phyloP scores from a whole-genome alignment of 805 yeast genomes.

The Cyberlindnera lachancei region DNA sequence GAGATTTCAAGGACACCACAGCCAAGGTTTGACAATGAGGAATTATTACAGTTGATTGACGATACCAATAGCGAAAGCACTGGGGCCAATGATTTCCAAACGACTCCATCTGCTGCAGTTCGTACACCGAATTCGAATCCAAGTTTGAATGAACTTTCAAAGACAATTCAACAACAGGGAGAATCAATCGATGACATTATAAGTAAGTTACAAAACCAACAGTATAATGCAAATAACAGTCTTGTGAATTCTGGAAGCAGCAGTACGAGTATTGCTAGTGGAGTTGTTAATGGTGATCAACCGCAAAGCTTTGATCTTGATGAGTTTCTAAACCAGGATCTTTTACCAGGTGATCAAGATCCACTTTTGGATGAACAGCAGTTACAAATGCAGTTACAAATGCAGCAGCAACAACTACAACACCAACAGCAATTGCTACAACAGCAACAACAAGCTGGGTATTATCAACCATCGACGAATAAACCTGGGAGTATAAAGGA shows the following conservation, averaged over 20 bases:
- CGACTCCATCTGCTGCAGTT: background rate
- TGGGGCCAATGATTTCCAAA: background rate
- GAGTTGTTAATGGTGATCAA: conserved; percentile 6
- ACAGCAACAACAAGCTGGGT: too few relatives aligned
- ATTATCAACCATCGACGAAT: background rate
- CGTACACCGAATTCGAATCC: conserved; percentile 1
- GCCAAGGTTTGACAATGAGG: background rate
- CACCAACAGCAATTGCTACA: too few relatives aligned
- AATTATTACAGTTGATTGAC: conserved; percentile 1
- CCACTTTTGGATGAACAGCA: too few relatives aligned
- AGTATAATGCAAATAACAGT: conserved; percentile 1
- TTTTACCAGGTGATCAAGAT: conserved; percentile 3
- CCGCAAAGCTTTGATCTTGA: conserved; percentile 16
- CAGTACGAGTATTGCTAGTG: too few relatives aligned
- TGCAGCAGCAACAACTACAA: too few relatives aligned
- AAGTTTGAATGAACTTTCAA: conserved; percentile 13
- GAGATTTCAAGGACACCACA: conserved; percentile 17
- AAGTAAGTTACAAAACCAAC: conserved; percentile 10
- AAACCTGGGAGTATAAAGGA: conserved; percentile 2
- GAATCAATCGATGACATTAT: conserved; percentile 21
- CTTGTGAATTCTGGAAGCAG: too few relatives aligned
- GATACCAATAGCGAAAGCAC: conserved; percentile 1
- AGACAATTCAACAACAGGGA: conserved; percentile 21
- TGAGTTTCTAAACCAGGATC: conserved; percentile 18
- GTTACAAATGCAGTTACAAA: too few relatives aligned